These are phyloP conservation scores for Athelia psychrophila DNA, from an alignment of 1,284 basidiomycete species.

Conservation along the genomic window DNA sequence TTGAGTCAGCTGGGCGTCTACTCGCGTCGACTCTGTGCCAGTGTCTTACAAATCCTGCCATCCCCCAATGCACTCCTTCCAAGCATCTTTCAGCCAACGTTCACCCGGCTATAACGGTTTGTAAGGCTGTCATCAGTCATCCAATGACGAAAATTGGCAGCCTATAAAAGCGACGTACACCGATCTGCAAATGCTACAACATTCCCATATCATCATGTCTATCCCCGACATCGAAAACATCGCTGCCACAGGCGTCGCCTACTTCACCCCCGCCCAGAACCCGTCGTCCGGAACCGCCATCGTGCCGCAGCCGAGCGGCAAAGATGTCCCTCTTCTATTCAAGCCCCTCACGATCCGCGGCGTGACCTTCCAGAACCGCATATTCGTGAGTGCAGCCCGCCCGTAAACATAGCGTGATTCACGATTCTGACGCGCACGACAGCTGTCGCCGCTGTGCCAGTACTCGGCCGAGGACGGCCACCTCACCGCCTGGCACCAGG, in stretches of 20 bases:
- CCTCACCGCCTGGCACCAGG: constrained; percentile 47
- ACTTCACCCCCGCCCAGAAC: constrained; percentile 53
- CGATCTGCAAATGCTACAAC: too few species aligned
- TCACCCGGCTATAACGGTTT: too few species aligned
- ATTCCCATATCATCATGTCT: not conserved
- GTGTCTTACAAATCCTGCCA: too few species aligned
- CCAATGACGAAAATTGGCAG: too few species aligned
- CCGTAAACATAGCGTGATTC: not conserved
- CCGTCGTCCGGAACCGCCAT: constrained; percentile 48
- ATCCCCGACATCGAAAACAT: constrained; percentile 19
- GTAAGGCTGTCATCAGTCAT: too few species aligned
- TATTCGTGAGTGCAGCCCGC: constrained; percentile 45
- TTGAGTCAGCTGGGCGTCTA: too few species aligned
- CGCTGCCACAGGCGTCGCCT: constrained; percentile 38
- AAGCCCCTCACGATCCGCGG: constrained; percentile 62
- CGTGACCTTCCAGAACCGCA: constrained; percentile 68
- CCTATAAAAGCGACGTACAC: too few species aligned
- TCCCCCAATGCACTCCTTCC: too few species aligned
- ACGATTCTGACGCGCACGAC: not conserved
- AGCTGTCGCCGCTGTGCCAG: constrained; percentile 57
- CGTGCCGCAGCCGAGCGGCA: constrained; percentile 38
- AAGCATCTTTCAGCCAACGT: too few species aligned
- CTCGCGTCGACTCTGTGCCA: too few species aligned
- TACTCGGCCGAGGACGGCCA: constrained; percentile 62
- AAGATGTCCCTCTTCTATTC: constrained; percentile 56